Base-by-base conservation (phyloP, 1,284 basidiomycete genomes). In the Microbotryum saponariae region DNA sequence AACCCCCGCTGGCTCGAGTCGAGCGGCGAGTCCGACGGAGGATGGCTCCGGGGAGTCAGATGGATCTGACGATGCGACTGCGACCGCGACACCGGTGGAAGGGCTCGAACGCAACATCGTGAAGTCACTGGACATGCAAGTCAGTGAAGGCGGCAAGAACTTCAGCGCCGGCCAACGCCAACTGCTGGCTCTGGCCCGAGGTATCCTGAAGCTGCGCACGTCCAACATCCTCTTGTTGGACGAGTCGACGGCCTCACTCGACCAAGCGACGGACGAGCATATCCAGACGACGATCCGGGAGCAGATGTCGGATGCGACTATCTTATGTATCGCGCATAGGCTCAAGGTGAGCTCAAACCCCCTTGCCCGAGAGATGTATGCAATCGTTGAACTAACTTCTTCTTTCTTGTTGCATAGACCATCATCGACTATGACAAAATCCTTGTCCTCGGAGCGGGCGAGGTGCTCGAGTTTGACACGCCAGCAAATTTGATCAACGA, bases 401-500 rank as follows among this genome's bases (percentile, higher is more conserved):
- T 25, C 25, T 25, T 25, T 25, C 25, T 25, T 25, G 25, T 25
- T 25, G 25, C 75, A 21, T 74, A 71, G 59, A 75, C 74, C 3
- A 78, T 81, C 56, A 77, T 78, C 65, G 78, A 80, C 67, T 79
- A 78, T 57, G 79, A 80, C 74, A 77, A 77, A 70, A 78, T 82
- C 42, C 70, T 81, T 5, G 80, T 82, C 4, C 73, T 83, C 12
- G 79, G 78, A 61, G 76, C 76, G 7, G 81, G 81, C 31, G 78
- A 78, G 58, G 74, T 82, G 47, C 64, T 82, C 49, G 81, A 83
- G 67, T 82, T 76, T 64, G 81, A 80, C 69, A 79, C 79, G 53
- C 88, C 88, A 0, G 75, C 75, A n/a, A 78, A 78, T 27, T 78
- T 91, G 9, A 78, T 89, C 56, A 74, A 78, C 56, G 61, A 71